These are phyloP conservation scores for Anthracocystis walkeri DNA, from an alignment of 1,284 basidiomycete species.

Conservation along the genomic window DNA sequence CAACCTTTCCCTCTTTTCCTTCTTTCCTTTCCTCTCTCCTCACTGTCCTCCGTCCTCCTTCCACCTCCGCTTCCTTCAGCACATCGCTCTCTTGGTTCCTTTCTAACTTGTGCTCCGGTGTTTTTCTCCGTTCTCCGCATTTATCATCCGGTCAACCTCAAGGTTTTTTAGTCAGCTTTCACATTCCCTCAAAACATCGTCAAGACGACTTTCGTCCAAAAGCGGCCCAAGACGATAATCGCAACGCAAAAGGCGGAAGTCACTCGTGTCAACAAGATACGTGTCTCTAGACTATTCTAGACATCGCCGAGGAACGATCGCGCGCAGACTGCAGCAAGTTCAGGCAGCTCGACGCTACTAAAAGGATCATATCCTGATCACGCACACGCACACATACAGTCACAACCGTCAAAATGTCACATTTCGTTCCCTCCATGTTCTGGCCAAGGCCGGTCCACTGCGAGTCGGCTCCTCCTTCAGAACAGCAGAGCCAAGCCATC, in stretches of 20 bases:
- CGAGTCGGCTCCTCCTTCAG: conserved; percentile 36
- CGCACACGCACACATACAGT: not conserved
- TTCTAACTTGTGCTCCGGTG: not conserved
- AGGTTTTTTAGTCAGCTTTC: not conserved
- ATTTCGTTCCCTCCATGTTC: conserved; percentile 50
- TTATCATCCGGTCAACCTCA: not conserved
- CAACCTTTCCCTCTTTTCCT: not conserved
- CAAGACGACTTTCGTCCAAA: not conserved
- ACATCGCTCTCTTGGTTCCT: not conserved
- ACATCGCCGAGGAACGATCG: not conserved
- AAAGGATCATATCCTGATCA: too few species aligned
- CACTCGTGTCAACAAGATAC: not conserved
- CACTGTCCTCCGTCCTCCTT: not conserved
- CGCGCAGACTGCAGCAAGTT: too few species aligned
- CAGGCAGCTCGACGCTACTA: not conserved
- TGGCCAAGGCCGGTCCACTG: conserved; percentile 49
- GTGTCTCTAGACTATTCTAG: not conserved
- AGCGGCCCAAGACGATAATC: not conserved
- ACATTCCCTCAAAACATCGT: not conserved
- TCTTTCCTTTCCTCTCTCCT: not conserved
- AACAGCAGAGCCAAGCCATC: conserved; percentile 24
- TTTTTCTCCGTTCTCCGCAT: not conserved
- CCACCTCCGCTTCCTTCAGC: not conserved
- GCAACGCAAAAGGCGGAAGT: not conserved
- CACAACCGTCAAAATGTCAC: conserved; percentile 42